Conservation (phyloP, 2,329 filamentous ascomycete genomes). For the Stromatinia cepivora region DNA sequence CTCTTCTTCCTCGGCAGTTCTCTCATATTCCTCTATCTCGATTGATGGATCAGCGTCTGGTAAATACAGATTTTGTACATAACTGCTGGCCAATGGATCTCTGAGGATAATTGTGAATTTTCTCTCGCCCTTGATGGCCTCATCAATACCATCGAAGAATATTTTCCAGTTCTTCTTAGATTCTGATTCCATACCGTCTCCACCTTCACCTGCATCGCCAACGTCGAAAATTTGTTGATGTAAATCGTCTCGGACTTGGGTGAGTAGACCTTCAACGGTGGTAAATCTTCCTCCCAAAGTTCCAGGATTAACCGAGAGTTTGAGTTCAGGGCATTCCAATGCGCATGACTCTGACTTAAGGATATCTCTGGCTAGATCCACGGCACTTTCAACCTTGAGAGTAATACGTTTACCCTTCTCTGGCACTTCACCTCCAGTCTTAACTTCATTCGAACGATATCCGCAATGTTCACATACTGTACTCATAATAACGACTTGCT, state of each 20-base stretch:
- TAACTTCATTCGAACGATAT: constrained; percentile 94
- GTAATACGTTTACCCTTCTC: constrained; percentile 82
- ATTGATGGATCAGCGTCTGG: constrained; percentile 77
- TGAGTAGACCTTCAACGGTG: constrained; percentile 90
- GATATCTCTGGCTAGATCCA: constrained; percentile 87
- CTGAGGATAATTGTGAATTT: constrained; percentile 81
- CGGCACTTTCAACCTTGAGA: constrained; percentile 64
- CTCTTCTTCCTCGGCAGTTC: constrained; percentile 91
- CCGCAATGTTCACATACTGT: constrained; percentile 91
- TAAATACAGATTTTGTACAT: constrained; percentile 86
- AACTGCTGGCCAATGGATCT: constrained; percentile 89
- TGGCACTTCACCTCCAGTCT: constrained; percentile 92
- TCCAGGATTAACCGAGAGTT: constrained; percentile 84
- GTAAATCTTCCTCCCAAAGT: constrained; percentile 96
- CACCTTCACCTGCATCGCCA: constrained; percentile 58
- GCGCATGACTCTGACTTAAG: constrained; percentile 94
- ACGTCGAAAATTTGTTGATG: constrained; percentile 83
- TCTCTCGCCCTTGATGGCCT: constrained; percentile 76
- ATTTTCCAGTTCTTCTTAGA: constrained; percentile 72
- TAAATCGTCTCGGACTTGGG: constrained; percentile 88
- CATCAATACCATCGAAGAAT: constrained; percentile 77
- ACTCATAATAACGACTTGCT: constrained; percentile 94
- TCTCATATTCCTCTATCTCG: constrained; percentile 75
- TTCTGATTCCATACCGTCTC: constrained; percentile 70
- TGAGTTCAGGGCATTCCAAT: constrained; percentile 82